A percentile compares a stretch with the other conserved stretches of the same genome.
phyloP scores from a whole-genome alignment of 257 asterid species.

The Jasminum sambac region DNA sequence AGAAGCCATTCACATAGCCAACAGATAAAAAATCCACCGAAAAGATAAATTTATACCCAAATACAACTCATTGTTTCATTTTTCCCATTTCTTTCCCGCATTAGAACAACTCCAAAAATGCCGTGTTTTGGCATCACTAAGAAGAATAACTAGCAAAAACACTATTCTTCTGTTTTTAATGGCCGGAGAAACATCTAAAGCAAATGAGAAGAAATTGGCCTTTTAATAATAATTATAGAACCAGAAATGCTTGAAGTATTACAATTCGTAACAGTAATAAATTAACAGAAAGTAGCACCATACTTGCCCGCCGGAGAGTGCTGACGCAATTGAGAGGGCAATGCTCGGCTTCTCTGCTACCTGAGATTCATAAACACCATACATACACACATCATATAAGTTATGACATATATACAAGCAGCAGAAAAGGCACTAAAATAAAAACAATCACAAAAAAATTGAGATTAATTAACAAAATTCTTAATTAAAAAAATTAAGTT shows the following conservation, averaged over 20 bases:
- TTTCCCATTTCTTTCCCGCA: slow-evolving; percentile 1
- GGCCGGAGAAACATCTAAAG: neutral
- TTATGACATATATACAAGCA: neutral
- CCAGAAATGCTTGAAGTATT: neutral
- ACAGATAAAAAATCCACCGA: too few species aligned
- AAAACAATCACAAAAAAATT: neutral
- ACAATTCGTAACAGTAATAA: neutral
- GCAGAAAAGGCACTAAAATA: neutral
- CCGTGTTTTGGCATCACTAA: neutral
- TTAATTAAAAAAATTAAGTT: too few species aligned
- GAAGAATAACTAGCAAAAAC: neutral
- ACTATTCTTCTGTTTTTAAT: neutral
- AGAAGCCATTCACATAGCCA: too few species aligned
- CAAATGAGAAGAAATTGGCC: neutral
- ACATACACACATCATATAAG: neutral
- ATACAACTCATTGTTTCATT: slow-evolving; percentile 2
- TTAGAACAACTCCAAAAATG: slow-evolving; percentile 1
- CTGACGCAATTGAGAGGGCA: slow-evolving; percentile 82
- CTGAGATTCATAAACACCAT: slow-evolving; percentile 32
- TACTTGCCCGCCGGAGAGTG: slow-evolving; percentile 77
- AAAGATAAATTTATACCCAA: neutral
- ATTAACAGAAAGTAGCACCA: slow-evolving; percentile 14
- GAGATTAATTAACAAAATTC: neutral
- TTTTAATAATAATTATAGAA: slow-evolving; percentile 14
- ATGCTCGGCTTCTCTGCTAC: slow-evolving; percentile 97